These are phyloP conservation scores for Ceratocystis diversiconidia DNA, from an alignment of 2,329 filamentous ascomycete species.

Conservation along the genomic window DNA sequence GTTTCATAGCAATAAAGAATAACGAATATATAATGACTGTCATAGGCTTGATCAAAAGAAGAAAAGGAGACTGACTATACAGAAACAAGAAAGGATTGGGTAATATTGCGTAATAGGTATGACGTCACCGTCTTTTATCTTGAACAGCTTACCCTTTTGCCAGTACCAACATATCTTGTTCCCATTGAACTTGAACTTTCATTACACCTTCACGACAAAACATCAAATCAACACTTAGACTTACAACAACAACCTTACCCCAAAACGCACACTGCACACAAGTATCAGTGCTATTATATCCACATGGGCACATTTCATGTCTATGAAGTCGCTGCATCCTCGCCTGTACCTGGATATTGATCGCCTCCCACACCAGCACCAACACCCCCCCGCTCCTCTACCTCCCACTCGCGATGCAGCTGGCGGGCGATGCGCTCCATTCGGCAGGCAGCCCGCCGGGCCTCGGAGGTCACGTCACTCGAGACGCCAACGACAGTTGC, in stretches of 20 bases:
- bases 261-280: too few relatives aligned
- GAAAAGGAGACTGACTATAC: neutral
- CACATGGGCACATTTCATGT: neutral
- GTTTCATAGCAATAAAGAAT: conserved; percentile 5
- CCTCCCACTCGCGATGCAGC: conserved; percentile 40
- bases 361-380: neutral
- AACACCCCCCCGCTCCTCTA: conserved; percentile 22
- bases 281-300: too few relatives aligned
- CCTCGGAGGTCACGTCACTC: conserved; percentile 34
- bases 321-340: neutral
- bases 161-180: neutral
- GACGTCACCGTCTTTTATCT: neutral
- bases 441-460: conserved; percentile 36
- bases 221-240: neutral
- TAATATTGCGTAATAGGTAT: neutral
- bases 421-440: conserved; percentile 41
- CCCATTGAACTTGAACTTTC: neutral
- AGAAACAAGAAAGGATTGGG: neutral
- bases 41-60: neutral
- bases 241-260: neutral
- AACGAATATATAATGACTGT: conserved; percentile 10
- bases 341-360: neutral
- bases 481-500: conserved; percentile 39
- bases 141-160: too few relatives aligned
- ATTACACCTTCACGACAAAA: neutral